These are phyloP conservation scores for Cryptococcus neoformans DNA, from an alignment of 1,284 basidiomycete genomes.

Conservation along the genomic window DNA sequence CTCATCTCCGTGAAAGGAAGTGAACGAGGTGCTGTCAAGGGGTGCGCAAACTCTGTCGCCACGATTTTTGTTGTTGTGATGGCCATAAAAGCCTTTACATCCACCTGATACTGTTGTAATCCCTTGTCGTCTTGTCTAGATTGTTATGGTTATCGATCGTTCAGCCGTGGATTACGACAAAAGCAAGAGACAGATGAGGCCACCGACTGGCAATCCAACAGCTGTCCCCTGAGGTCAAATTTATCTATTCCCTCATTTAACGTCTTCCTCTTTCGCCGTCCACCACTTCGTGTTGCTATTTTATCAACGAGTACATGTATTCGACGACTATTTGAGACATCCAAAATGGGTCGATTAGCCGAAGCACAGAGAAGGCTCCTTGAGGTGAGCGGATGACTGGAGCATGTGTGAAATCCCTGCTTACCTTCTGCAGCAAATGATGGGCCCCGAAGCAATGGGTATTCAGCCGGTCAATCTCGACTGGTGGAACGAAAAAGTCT, in stretches of 20 bases:
- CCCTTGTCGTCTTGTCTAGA: too few species aligned
- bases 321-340: neutral
- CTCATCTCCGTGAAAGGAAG: too few species aligned
- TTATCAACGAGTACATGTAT: neutral
- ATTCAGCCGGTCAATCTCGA: conserved; percentile 86
- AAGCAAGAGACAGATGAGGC: too few species aligned
- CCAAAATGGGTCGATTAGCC: conserved; percentile 49
- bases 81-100: too few species aligned
- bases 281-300: neutral
- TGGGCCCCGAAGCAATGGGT: conserved; percentile 99
- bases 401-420: neutral
- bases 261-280: neutral
- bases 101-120: too few species aligned
- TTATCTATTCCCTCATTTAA: neutral
- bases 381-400: conserved; percentile 33
- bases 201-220: too few species aligned
- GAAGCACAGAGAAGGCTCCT: conserved; percentile 52
- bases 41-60: too few species aligned
- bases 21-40: too few species aligned
- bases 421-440: conserved; percentile 78
- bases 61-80: too few species aligned
- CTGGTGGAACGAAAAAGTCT: conserved; percentile 99
- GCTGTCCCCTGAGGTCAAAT: too few species aligned
- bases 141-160: too few species aligned
- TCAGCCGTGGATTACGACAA: too few species aligned